Evolutionary conservation across 345 rosid species (phyloP).

Genomic region (Linum usitatissimum): DNA sequence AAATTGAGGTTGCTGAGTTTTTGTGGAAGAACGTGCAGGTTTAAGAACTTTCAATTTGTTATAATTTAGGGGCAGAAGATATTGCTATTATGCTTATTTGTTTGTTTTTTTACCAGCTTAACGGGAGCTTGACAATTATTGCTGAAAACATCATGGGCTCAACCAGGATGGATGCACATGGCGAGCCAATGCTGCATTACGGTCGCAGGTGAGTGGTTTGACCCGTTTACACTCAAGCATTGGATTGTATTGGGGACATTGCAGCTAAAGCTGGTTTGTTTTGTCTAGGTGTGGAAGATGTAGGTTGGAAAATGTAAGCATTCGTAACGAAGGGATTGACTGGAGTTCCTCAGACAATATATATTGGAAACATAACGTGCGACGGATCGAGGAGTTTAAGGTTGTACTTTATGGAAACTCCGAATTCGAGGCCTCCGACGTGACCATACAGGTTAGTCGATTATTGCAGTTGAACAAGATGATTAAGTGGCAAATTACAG

Average conservation of each 20-base stretch:
- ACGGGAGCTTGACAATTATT: conserved; percentile 68
- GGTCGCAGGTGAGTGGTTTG: conserved; percentile 50
- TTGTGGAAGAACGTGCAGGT: conserved; percentile 89
- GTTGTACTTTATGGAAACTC: conserved; percentile 79
- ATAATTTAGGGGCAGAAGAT: conserved; percentile 7
- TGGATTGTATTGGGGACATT: not conserved
- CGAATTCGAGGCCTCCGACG: conserved; percentile 76
- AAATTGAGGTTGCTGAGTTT: conserved; percentile 82
- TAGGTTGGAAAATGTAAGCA: conserved; percentile 57
- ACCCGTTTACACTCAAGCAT: conserved; percentile 6
- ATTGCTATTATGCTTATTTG: conserved; percentile 15
- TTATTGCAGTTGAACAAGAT: not conserved
- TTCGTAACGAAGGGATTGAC: conserved; percentile 67
- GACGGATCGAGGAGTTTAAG: conserved; percentile 51
- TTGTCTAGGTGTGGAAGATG: conserved; percentile 75
- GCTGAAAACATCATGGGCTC: conserved; percentile 79
- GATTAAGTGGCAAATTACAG: no score
- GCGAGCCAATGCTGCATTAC: conserved; percentile 55
- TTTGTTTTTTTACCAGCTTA: conserved; percentile 37
- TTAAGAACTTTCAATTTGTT: conserved; percentile 5
- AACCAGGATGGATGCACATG: conserved; percentile 29
- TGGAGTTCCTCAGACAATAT: conserved; percentile 60
- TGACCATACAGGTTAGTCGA: conserved; percentile 50
- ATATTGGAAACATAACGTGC: conserved; percentile 81
- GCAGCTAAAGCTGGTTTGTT: conserved; percentile 4